Evolutionary conservation across 805 yeast species (phyloP), one percentile per base, ranked within the genome.

Genomic region (Hanseniaspora pseudoguilliermondii): DNA sequence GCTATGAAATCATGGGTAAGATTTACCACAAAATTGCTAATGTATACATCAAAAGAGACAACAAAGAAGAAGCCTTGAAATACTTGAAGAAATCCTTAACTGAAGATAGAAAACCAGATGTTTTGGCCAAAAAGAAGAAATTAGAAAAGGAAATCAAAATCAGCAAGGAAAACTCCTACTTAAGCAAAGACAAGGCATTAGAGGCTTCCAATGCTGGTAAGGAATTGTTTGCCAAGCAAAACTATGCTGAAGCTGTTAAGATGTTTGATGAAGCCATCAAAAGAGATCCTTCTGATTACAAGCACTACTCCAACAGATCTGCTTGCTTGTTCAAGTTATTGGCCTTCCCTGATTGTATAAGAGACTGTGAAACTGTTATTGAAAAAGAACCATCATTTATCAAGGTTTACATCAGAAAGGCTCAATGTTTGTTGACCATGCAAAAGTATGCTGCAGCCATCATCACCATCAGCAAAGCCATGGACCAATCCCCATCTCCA

Each of bases 271-370:
- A 93, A 73, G 93, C 93, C 90, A 76, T 91, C 64, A 87, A 89
- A 73, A 85, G 99, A 69, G 89, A 90, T n/a, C 99, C 99, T 57
- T 81, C 81, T 57, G 97, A 93, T 71, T 95, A 95, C 25, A 82
- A 96, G 71, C 97, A 97, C 57, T 93, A 89, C 71, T 89, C 95
- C 38, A 93, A 93, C 75, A 85, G 99, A 73, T 98, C 99, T 54
- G 98, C 98, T 41, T 96, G 96, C 1, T 79, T 85, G 67, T 83
- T 95, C 48, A 93, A 93, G 72, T 79, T 93, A 62, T 81, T 91
- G 86, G 87, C 96, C 13, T 93, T 91, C 85, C 97, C 97, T 20
- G 97, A 91, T 62, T 97, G 95, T 18, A 83, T 93, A 57, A 78
- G 79, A 64, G 99, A 93, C 72, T 89, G 97, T 75, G 86, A 91